Evolutionary conservation across 129 eudicot genomes (phyloP).

Genomic region (Dittrichia graveolens): DNA sequence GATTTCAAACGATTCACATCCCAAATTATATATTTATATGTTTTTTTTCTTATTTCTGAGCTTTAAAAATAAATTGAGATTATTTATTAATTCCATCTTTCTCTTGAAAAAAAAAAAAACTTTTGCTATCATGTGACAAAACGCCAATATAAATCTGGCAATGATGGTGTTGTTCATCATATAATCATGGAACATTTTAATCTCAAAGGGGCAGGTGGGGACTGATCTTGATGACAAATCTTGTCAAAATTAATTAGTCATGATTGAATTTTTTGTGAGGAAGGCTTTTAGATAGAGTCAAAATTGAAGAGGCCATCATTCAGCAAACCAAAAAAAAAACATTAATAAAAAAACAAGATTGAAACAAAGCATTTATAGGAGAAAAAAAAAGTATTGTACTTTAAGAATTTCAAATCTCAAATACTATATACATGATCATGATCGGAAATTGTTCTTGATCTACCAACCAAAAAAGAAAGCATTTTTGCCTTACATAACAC

Average conservation of each 20-base stretch:
- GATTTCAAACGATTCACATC: not conserved
- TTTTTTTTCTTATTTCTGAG: not conserved
- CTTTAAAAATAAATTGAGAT: conserved; percentile 2
- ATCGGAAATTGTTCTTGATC: conserved; percentile 46
- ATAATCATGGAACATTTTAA: conserved; percentile 22
- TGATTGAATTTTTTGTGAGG: conserved; percentile 35
- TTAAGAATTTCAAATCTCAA: conserved; percentile 36
- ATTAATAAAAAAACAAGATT: conserved; percentile 17
- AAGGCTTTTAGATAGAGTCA: conserved; percentile 28
- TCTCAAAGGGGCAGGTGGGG: conserved; percentile 39
- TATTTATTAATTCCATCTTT: not conserved
- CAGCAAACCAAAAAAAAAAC: conserved; percentile 16
- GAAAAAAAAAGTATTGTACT: conserved; percentile 13
- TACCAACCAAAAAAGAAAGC: conserved; percentile 26
- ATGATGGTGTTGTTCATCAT: conserved; percentile 10
- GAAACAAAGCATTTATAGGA: conserved; percentile 1
- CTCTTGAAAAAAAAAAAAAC: not conserved
- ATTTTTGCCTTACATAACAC: conserved; percentile 38
- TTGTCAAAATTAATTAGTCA: conserved; percentile 38
- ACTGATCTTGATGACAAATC: conserved; percentile 36
- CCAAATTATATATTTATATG: not conserved
- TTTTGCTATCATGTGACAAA: conserved; percentile 11
- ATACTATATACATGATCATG: conserved; percentile 55
- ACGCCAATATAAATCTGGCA: conserved; percentile 5
- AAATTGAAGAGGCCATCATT: conserved; percentile 23